Evolutionary conservation across 1,139 yeast species (phyloP).

Genomic region (Scheffersomyces parashehatae): DNA sequence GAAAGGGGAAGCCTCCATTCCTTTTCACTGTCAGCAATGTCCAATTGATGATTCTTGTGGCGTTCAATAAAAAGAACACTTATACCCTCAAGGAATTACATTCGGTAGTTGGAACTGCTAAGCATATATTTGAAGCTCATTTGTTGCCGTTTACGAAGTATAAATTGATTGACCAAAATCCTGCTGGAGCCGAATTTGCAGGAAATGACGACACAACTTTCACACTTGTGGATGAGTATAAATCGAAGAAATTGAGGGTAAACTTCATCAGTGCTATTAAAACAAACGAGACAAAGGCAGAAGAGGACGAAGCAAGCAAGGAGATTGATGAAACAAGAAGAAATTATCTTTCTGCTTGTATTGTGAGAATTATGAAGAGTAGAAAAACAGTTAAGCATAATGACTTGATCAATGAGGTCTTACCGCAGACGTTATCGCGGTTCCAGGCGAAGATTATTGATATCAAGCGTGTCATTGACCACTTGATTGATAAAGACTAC

Average conservation of each 20-base stretch:
- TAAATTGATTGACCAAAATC: constrained; percentile 67
- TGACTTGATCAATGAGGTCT: constrained; percentile 82
- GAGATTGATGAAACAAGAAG: constrained; percentile 88
- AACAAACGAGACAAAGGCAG: constrained; percentile 66
- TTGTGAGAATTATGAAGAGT: constrained; percentile 96
- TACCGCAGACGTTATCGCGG: constrained; percentile 81
- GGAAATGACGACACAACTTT: constrained; percentile 59
- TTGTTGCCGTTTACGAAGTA: constrained; percentile 78
- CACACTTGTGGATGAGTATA: constrained; percentile 77
- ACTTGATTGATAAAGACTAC: constrained; percentile 83
- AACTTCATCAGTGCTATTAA: constrained; percentile 85
- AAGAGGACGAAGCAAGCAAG: constrained; percentile 78
- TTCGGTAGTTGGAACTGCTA: constrained; percentile 67
- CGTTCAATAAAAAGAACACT: constrained; percentile 67
- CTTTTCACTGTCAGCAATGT: constrained; percentile 78
- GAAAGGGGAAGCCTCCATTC: constrained; percentile 82
- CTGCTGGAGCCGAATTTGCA: constrained; percentile 52
- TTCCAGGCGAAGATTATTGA: constrained; percentile 85
- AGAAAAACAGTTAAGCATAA: constrained; percentile 79
- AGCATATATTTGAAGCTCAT: constrained; percentile 69
- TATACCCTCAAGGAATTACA: constrained; percentile 63
- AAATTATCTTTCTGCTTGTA: constrained; percentile 85
- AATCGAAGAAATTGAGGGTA: constrained; percentile 80
- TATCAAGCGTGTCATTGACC: constrained; percentile 84
- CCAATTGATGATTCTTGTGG: constrained; percentile 82